Percentiles rank a stretch among this genome's conserved stretches.
These are phyloP conservation scores for Citrus hindsii DNA, from an alignment of 345 rosid species.

Conservation along the genomic window DNA sequence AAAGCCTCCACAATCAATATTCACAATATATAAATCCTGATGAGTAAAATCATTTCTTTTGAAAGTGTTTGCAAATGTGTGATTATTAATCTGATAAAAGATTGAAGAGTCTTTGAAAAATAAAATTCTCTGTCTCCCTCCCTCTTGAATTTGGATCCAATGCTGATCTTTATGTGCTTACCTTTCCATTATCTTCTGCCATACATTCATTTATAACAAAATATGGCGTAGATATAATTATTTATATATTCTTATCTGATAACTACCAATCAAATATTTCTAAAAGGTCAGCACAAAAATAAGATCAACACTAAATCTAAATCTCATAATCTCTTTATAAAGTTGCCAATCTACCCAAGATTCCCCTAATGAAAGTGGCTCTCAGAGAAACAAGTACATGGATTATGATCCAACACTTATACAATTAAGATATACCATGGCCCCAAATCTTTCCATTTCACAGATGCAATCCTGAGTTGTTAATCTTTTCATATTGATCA, in stretches of 20 bases:
- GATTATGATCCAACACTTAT: neutral
- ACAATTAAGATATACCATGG: neutral
- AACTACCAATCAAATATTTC: too few species aligned
- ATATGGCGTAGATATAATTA: too few species aligned
- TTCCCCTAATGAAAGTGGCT: neutral
- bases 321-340: neutral
- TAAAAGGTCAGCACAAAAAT: too few species aligned
- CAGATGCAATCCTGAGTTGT: neutral
- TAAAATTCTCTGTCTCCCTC: neutral
- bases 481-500: neutral
- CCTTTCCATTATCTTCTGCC: too few species aligned
- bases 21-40: neutral
- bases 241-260: too few species aligned
- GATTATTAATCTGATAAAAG: neutral
- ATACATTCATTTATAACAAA: too few species aligned
- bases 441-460: neutral
- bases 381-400: neutral
- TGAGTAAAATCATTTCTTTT: neutral
- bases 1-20: neutral
- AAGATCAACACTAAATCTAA: too few species aligned
- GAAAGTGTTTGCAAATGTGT: neutral
- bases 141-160: too few species aligned
- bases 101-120: neutral
- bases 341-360: neutral
- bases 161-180: too few species aligned